These are phyloP conservation scores for Cyphellophora attinorum DNA, from an alignment of 2,329 filamentous ascomycete genomes.

Conservation along the genomic window DNA sequence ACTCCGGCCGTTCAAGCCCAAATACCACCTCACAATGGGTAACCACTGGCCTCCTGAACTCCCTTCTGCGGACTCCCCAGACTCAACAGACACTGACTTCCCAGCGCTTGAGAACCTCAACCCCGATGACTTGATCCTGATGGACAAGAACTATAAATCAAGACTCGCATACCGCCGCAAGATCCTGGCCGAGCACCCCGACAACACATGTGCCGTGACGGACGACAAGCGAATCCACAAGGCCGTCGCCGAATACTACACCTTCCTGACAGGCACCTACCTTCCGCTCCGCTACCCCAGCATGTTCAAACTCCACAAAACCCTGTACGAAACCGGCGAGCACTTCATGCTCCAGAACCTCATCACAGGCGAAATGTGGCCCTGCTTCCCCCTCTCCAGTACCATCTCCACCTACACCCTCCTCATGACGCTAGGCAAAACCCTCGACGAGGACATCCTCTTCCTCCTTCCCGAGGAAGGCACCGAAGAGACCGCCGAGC, in stretches of 20 bases:
- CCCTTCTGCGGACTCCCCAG: not conserved
- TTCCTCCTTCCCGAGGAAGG: conserved; percentile 41
- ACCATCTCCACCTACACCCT: conserved; percentile 26
- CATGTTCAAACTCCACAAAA: conserved; percentile 35
- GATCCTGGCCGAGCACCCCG: conserved; percentile 35
- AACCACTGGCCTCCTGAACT: conserved; percentile 10
- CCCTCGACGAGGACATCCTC: conserved; percentile 52
- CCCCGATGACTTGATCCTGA: conserved; percentile 45
- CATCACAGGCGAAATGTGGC: conserved; percentile 33
- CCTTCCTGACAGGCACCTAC: conserved; percentile 44
- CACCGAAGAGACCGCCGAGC: conserved; percentile 9
- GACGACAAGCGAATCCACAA: conserved; percentile 30
- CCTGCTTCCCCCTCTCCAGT: conserved; percentile 23
- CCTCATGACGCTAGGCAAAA: conserved; percentile 39
- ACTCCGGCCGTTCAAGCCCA: conserved; percentile 50
- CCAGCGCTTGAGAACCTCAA: conserved; percentile 44
- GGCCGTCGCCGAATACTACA: conserved; percentile 48
- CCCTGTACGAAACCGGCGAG: conserved; percentile 19
- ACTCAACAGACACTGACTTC: conserved; percentile 6
- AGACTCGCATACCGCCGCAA: conserved; percentile 41
- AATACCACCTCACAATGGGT: conserved; percentile 58
- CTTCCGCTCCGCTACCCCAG: conserved; percentile 48
- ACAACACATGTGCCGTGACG: conserved; percentile 30
- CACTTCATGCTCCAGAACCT: conserved; percentile 33
- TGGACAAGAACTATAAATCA: conserved; percentile 50